phyloP scores from a whole-genome alignment of 179 eudicot species.

The Patellifolia procumbens region DNA sequence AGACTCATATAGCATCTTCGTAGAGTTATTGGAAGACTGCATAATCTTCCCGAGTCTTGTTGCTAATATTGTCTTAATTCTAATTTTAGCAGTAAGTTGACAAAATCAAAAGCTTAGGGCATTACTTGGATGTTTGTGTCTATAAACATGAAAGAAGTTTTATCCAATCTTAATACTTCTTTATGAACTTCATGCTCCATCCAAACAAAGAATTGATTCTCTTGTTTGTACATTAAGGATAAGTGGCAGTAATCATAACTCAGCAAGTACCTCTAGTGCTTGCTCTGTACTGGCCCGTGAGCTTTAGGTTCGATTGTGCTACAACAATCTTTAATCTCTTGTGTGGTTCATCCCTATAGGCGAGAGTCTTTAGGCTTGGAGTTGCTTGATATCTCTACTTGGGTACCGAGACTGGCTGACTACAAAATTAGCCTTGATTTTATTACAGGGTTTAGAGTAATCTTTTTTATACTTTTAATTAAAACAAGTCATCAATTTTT shows the following conservation, averaged over 20 bases:
- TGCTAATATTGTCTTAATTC: neutral
- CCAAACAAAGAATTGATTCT: neutral
- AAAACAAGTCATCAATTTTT: neutral
- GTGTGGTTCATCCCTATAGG: constrained; percentile 1
- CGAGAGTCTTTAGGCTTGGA: neutral
- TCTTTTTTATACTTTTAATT: neutral
- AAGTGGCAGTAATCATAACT: neutral
- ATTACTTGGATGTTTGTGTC: neutral
- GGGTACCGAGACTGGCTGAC: neutral
- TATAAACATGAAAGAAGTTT: neutral
- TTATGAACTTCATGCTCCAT: neutral
- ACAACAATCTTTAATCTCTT: neutral
- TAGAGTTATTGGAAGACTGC: neutral
- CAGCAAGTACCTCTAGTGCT: neutral
- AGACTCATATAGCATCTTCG: too few species aligned
- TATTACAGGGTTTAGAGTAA: too few species aligned
- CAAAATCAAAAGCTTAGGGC: neutral
- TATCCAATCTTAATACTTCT: neutral
- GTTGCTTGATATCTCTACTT: neutral
- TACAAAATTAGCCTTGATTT: neutral
- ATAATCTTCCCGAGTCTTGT: neutral
- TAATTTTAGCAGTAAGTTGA: neutral
- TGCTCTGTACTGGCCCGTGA: neutral
- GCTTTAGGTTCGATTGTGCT: neutral
- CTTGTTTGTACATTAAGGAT: neutral